These are phyloP conservation scores for Cercospora berteroae DNA, from an alignment of 2,329 filamentous ascomycete genomes.

Conservation along the genomic window DNA sequence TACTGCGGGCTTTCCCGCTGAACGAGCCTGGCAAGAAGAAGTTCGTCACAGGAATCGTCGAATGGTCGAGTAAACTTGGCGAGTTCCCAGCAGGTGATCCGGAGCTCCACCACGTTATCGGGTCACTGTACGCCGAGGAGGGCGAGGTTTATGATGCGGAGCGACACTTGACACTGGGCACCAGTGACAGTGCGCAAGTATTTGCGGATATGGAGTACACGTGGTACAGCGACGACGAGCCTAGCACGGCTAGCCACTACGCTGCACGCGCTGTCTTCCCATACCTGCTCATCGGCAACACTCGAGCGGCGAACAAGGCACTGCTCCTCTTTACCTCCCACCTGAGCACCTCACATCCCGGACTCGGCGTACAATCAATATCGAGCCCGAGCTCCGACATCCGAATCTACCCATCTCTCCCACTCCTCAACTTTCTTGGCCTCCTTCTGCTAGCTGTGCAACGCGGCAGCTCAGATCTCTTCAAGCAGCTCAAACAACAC, in stretches of 20 bases:
- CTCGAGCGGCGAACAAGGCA: constrained; percentile 81
- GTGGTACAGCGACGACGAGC: constrained; percentile 88
- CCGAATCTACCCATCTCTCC: constrained; percentile 82
- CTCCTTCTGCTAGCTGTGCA: constrained; percentile 81
- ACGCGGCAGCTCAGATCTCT: constrained; percentile 73
- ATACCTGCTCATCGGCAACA: constrained; percentile 85
- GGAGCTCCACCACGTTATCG: constrained; percentile 89
- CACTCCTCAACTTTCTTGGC: constrained; percentile 91
- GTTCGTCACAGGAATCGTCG: constrained; percentile 81
- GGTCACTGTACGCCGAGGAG: constrained; percentile 85
- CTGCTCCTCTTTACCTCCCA: constrained; percentile 72
- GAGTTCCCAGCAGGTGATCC: constrained; percentile 89
- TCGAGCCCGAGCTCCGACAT: constrained; percentile 68
- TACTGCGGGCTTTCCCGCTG: constrained; percentile 74
- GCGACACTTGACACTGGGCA: constrained; percentile 82
- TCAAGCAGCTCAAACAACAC: constrained; percentile 75
- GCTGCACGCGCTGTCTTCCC: constrained; percentile 83
- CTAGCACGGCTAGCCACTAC: constrained; percentile 83
- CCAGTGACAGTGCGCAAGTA: constrained; percentile 78
- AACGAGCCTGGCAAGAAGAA: constrained; percentile 91
- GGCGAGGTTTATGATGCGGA: constrained; percentile 93
- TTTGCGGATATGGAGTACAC: constrained; percentile 82
- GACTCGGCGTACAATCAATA: constrained; percentile 76
- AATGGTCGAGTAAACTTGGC: constrained; percentile 83
- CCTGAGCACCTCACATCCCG: constrained; percentile 58